Base-by-base conservation (phyloP, 2,329 filamentous ascomycete species). In the Pyricularia pennisetigena region DNA sequence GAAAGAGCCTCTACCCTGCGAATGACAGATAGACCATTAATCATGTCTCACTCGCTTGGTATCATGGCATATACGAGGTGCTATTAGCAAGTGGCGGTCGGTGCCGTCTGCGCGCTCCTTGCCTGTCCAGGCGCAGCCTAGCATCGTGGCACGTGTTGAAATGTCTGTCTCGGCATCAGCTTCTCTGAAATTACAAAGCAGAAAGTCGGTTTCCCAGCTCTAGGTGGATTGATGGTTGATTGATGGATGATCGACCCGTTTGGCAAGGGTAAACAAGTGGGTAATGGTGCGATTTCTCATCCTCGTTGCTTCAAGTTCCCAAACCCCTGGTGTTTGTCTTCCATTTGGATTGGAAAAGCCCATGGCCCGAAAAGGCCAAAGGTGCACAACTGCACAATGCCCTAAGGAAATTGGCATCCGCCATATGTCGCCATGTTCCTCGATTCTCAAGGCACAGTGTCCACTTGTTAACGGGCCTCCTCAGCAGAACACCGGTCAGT, bases 201-300 rank as follows among this genome's bases (percentile, higher is more conserved):
- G 62, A 32, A 64, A 30, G 26, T 24, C 62, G 26, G 23, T n/a
- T 64, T 20, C 26, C 26, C 30, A 67, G 41, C 41, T 49, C 20
- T n/a, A 16, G 41, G 32, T 35, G 32, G 32, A 35, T 35, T 35
- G 12, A 35, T n/a, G 41, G 41, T 49, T 49, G 41, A 49, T 49
- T 49, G 20, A 49, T 49, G 49, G 61, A 67, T 67, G 65, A 67
- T 67, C 65, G 65, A 61, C 65, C 65, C 49, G 65, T 67, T 67
- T 20, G 24, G 16, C 41, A 16, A 57, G 65, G 54, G 9, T 23
- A 23, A n/a, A 67, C 30, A 65, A 29, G 65, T 67, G 65, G 65
- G 65, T 23, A 67, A 67, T 67, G 49, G 65, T 32, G 41, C 65
- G 65, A 67, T 61, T 67, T 67, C 62, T 59, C 20, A 59, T 66